Conservation (phyloP, 495 filamentous ascomycete species). For the Xylaria scruposa region DNA sequence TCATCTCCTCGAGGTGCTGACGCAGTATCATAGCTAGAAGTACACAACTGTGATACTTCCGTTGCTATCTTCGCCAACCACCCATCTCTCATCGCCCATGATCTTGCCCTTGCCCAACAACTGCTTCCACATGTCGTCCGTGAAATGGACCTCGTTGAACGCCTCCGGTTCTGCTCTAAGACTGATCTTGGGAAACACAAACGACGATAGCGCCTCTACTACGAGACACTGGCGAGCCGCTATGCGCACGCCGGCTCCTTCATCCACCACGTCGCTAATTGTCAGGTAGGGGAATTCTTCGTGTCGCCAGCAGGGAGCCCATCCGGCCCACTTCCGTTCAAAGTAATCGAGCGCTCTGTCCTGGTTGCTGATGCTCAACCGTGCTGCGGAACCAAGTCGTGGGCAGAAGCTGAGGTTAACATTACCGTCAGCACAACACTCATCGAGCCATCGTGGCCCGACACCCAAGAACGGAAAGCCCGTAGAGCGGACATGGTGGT, state of each 20-base stretch:
- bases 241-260: slow-evolving; percentile 60
- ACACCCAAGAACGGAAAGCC: slow-evolving; percentile 61
- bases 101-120: slow-evolving; percentile 63
- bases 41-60: slow-evolving; percentile 61
- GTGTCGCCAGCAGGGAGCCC: slow-evolving; percentile 62
- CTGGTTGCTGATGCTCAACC: slow-evolving; percentile 26
- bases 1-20: too few relatives aligned
- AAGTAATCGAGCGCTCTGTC: not conserved
- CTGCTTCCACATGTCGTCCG: slow-evolving; percentile 56
- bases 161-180: slow-evolving; percentile 21
- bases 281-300: slow-evolving; percentile 63
- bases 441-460: slow-evolving; percentile 60
- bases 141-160: slow-evolving; percentile 47
- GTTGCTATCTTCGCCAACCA: slow-evolving; percentile 64
- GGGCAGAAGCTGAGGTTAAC: slow-evolving; percentile 53
- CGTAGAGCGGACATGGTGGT: slow-evolving; percentile 54
- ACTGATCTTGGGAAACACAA: slow-evolving; percentile 32
- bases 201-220: slow-evolving; percentile 36
- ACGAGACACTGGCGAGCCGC: slow-evolving; percentile 54
- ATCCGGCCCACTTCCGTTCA: slow-evolving; percentile 42
- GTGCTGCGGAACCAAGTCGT: slow-evolving; percentile 46
- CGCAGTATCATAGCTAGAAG: slow-evolving; percentile 45
- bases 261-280: slow-evolving; percentile 61
- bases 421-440: slow-evolving; percentile 56
- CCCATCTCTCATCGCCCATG: slow-evolving; percentile 66